These are phyloP conservation scores for Sextonia rubra DNA, from an alignment of 164 flowering plant genomes.

Conservation along the genomic window DNA sequence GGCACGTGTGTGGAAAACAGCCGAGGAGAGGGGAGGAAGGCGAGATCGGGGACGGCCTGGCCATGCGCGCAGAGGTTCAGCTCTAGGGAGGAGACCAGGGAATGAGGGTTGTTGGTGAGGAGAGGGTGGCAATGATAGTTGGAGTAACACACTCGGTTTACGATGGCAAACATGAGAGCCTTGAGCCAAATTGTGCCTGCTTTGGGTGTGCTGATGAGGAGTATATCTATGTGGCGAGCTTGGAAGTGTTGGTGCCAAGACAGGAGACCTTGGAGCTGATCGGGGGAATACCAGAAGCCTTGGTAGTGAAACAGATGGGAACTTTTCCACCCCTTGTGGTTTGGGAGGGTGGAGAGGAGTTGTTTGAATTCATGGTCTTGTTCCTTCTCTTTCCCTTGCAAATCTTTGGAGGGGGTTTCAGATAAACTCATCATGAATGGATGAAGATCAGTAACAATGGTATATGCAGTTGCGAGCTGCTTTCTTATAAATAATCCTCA, in stretches of 20 bases:
- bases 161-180: conserved; percentile 27
- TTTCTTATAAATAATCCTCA: no score
- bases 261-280: conserved; percentile 24
- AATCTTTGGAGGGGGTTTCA: neutral
- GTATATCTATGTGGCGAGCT: conserved; percentile 32
- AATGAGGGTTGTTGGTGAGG: conserved; percentile 32
- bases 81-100: conserved; percentile 39
- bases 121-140: conserved; percentile 17
- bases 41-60: conserved; percentile 14
- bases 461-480: no score
- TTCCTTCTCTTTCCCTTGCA: neutral
- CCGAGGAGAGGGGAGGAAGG: conserved; percentile 18
- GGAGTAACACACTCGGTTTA: conserved; percentile 15
- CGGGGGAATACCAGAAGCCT: conserved; percentile 39
- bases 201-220: conserved; percentile 39
- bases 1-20: conserved; percentile 37
- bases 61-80: conserved; percentile 12
- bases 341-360: neutral
- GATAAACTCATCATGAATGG: no score
- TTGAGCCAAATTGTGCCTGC: conserved; percentile 54
- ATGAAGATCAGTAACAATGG: no score
- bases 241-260: conserved; percentile 33
- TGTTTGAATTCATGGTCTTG: neutral
- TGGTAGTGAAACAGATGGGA: conserved; percentile 2
- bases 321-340: neutral